Base-by-base conservation (phyloP, 2,329 filamentous ascomycete species). In the Microascus cirrosus region DNA sequence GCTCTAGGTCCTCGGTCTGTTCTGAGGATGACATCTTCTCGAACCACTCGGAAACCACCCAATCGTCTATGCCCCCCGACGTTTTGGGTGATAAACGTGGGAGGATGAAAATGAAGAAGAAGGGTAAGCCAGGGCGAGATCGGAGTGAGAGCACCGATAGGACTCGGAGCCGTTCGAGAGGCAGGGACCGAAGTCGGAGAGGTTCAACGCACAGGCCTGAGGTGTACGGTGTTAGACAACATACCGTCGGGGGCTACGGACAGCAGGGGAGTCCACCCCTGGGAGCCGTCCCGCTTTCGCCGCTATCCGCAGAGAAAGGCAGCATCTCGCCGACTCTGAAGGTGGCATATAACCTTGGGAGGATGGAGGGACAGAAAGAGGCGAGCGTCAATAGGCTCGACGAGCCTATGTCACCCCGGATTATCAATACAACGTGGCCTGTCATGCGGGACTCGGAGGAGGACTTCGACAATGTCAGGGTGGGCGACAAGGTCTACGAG, bases 321-420 rank as follows among this genome's bases (percentile, higher is more conserved):
- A 12, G 10, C n/a, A 10, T 50, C 45, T 10, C 45, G 45, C 45
- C 45, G 11, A 20, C 22, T n/a, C 20, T 50, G n/a, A 13, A 22
- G 45, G 13, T 8, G 12, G n/a, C 24, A 20, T 50, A 24, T 22
- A 8, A 50, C n/a, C 45, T 50, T 2, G 45, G 45, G 8, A 50
- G 24, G 45, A 20, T 5, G 45, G 18, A 22, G 45, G 45, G 45
- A 20, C n/a, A 50, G 45, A 20, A 12, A 20, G n/a, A 50, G 45
- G 45, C 45, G 45, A 42, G 12, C 13, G 18, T 15, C 18, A 20
- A 50, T n/a, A 13, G 80, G 45, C 24, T 5, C 20, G 8, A 22
- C 5, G 45, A 22, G n/a, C 20, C 20, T 1, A 12, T 50, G n/a
- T 11, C 45, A 6, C 45, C 45, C 7, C 45, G 45, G 45, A 24